Percentiles rank a stretch among this genome's conserved stretches.
Conservation (phyloP, 2,329 filamentous ascomycete species). For the Moelleriella libera region DNA sequence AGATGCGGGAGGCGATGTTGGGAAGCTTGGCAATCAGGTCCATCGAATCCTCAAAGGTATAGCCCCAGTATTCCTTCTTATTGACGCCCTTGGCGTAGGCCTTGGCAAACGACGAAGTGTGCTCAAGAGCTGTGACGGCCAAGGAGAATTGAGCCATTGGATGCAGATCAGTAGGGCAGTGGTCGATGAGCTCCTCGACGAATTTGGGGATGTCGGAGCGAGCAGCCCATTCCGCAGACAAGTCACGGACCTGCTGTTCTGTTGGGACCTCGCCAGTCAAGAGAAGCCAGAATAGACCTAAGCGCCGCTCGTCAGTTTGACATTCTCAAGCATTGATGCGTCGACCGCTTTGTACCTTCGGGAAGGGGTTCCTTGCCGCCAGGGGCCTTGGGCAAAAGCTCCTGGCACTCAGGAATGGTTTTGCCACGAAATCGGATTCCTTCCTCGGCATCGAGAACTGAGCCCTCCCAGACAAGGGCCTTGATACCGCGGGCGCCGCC, state of each 20-base stretch:
- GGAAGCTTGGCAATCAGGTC: conserved; percentile 99
- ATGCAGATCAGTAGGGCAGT: conserved; percentile 96
- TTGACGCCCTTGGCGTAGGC: conserved; percentile 97
- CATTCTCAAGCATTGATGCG: background rate
- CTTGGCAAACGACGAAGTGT: conserved; percentile 94
- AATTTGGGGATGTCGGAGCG: conserved; percentile 95
- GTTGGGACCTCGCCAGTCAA: conserved; percentile 93
- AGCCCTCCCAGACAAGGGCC: conserved; percentile 96
- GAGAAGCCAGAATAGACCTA: conserved; percentile 98
- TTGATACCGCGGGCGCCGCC: conserved; percentile 99
- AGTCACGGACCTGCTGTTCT: conserved; percentile 95
- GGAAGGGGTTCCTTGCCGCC: conserved; percentile 94
- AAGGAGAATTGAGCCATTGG: conserved; percentile 99
- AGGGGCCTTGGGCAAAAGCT: conserved; percentile 91
- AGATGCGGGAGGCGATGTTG: conserved; percentile 95
- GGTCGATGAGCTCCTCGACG: conserved; percentile 98
- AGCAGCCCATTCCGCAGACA: conserved; percentile 97
- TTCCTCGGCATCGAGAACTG: conserved; percentile 95
- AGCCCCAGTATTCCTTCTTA: conserved; percentile 99
- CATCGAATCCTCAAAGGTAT: conserved; percentile 99
- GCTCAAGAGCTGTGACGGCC: conserved; percentile 94
- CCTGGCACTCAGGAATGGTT: conserved; percentile 98
- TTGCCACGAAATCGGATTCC: conserved; percentile 98
- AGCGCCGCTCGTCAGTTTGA: background rate
- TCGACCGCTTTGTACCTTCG: conserved; percentile 46